Evolutionary conservation across 73 alveolate species (phyloP).

Genomic region (Breviolum minutum): DNA sequence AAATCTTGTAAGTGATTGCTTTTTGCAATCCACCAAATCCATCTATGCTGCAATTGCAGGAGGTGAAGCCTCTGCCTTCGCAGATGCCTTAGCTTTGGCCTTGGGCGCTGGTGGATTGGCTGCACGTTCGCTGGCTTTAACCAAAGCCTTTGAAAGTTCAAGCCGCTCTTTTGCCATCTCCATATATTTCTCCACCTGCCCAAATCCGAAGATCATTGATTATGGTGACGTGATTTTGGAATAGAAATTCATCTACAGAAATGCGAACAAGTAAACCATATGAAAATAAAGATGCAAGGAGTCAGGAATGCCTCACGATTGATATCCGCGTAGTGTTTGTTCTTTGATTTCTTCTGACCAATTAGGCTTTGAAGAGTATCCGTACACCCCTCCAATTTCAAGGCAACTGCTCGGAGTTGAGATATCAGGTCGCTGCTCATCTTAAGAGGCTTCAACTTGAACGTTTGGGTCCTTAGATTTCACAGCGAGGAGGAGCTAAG

Average conservation of each 20-base stretch:
- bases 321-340: neutral
- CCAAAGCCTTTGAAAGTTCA: slow-evolving; percentile 26
- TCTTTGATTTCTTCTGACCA: neutral
- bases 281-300: neutral
- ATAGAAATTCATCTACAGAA: neutral
- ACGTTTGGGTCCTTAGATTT: slow-evolving; percentile 1
- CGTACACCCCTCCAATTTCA: neutral
- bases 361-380: neutral
- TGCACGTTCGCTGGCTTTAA: slow-evolving; percentile 10
- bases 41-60: neutral
- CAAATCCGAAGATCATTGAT: neutral
- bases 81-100: slow-evolving; percentile 1
- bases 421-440: slow-evolving; percentile 1
- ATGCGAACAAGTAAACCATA: neutral
- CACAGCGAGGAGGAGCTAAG: neutral
- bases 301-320: neutral
- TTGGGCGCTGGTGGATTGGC: neutral
- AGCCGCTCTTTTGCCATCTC: neutral
- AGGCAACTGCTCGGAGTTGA: neutral
- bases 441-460: slow-evolving; percentile 37
- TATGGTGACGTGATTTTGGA: neutral
- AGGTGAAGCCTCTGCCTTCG: neutral
- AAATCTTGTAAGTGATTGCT: neutral
- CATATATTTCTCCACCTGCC: slow-evolving; percentile 7
- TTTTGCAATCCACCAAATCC: neutral